Evolutionary conservation across 2,329 filamentous ascomycete species (phyloP).

Genomic region (Alternaria sp.): DNA sequence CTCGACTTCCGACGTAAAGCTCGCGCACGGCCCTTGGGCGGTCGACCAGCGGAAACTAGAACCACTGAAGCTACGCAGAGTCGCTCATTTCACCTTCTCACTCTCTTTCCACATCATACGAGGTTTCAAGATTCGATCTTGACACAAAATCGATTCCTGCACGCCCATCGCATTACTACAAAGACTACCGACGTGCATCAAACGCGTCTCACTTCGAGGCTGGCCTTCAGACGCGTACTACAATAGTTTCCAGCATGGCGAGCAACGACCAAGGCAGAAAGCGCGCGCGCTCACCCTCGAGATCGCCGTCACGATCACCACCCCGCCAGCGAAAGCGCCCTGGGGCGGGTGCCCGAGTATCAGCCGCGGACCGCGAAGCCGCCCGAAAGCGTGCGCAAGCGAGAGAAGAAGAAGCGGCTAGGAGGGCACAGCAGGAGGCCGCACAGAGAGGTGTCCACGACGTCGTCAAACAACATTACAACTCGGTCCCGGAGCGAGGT

Average conservation of each 20-base stretch:
- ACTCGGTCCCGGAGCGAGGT: constrained; percentile 90
- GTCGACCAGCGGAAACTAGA: constrained; percentile 11
- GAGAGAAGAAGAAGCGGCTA: constrained; percentile 55
- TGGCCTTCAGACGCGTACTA: constrained; percentile 7
- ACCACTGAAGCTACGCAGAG: background rate
- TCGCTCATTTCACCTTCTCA: constrained; percentile 1
- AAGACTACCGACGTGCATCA: background rate
- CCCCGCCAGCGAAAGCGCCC: constrained; percentile 73
- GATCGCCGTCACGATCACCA: constrained; percentile 50
- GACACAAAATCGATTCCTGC: background rate
- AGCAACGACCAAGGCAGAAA: constrained; percentile 33
- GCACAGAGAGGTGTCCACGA: constrained; percentile 73
- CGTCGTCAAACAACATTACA: constrained; percentile 93
- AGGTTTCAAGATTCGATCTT: background rate
- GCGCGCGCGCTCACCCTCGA: constrained; percentile 45
- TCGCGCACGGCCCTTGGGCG: constrained; percentile 16
- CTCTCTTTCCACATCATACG: background rate
- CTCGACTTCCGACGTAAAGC: constrained; percentile 20
- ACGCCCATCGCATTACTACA: background rate
- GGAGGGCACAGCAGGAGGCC: constrained; percentile 54
- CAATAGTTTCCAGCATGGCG: constrained; percentile 26
- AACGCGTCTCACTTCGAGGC: constrained; percentile 10
- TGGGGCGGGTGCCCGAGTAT: constrained; percentile 63
- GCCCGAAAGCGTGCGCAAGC: constrained; percentile 63
- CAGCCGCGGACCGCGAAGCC: constrained; percentile 71